Evolutionary conservation across 2,329 filamentous ascomycete genomes (phyloP).

Genomic region (Cryphonectria japonica): DNA sequence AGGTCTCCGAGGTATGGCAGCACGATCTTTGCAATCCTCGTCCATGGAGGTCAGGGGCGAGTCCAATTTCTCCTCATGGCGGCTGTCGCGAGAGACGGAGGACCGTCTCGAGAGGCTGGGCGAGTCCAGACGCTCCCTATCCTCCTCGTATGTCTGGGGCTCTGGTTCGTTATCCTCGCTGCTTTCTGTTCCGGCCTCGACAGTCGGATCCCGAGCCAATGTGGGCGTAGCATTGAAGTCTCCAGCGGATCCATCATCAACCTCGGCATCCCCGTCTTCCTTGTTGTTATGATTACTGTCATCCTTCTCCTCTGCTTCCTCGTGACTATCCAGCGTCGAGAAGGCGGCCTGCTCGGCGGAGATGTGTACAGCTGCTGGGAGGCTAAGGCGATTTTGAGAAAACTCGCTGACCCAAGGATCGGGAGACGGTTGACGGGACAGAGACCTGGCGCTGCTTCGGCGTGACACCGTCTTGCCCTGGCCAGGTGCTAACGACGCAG

Average conservation of each 20-base stretch:
- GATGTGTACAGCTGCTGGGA: conserved; percentile 22
- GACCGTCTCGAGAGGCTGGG: conserved; percentile 25
- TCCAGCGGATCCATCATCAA: neutral
- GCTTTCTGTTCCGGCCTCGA: neutral
- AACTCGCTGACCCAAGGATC: conserved; percentile 48
- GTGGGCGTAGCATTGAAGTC: neutral
- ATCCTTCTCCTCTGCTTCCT: conserved; percentile 18
- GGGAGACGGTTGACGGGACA: conserved; percentile 42
- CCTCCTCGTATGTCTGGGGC: neutral
- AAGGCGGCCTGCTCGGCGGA: conserved; percentile 27
- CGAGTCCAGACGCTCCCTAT: conserved; percentile 13
- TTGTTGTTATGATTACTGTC: neutral
- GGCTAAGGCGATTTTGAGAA: conserved; percentile 29
- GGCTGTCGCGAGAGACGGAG: conserved; percentile 36
- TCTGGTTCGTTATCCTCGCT: neutral
- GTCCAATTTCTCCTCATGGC: conserved; percentile 41
- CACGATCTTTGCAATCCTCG: conserved; percentile 41
- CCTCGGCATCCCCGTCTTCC: conserved; percentile 8
- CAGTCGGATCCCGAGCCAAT: neutral
- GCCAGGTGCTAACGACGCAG: conserved; percentile 41
- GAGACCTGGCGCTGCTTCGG: conserved; percentile 27
- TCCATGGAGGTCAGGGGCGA: conserved; percentile 52
- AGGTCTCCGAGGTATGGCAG: conserved; percentile 36
- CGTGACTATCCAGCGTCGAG: conserved; percentile 25
- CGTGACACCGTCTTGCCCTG: conserved; percentile 33